Evolutionary conservation across 1,284 basidiomycete genomes (phyloP).

Genomic region (Fomitiporia mediterranea): DNA sequence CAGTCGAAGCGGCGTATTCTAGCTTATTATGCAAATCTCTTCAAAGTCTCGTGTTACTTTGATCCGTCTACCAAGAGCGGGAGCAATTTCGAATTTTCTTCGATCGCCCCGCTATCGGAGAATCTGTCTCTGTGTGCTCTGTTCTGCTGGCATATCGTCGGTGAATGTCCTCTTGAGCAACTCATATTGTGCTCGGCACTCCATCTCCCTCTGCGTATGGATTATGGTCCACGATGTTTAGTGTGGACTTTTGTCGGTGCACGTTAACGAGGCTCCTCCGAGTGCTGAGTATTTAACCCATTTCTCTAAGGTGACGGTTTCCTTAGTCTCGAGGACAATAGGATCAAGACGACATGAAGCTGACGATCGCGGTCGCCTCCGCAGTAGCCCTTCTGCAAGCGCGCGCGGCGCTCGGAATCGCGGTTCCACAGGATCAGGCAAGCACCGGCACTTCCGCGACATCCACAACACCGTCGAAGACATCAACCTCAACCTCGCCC

Average conservation of each 20-base stretch:
- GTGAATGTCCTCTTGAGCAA: neutral
- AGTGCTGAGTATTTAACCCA: neutral
- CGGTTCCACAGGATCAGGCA: conserved; percentile 23
- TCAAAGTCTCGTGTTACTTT: neutral
- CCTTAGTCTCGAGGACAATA: neutral
- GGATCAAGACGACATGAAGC: conserved; percentile 6
- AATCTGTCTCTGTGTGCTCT: neutral
- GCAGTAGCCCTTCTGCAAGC: conserved; percentile 28
- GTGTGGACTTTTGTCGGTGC: neutral
- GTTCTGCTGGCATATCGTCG: neutral
- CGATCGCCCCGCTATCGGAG: neutral
- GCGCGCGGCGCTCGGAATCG: conserved; percentile 26
- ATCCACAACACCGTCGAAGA: conserved; percentile 16
- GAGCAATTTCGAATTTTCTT: neutral
- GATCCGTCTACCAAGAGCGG: neutral
- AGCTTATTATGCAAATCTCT: no score
- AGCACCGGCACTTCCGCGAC: conserved; percentile 7
- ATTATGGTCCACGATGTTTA: neutral
- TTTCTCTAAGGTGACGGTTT: neutral
- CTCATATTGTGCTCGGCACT: neutral
- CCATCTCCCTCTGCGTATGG: no score
- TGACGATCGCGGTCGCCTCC: conserved; percentile 18
- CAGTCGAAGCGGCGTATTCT: neutral
- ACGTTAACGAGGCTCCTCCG: neutral
- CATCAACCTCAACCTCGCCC: conserved; percentile 10